phyloP scores from a whole-genome alignment of 2,329 filamentous ascomycete species.

The Pseudocercospora fuligena region DNA sequence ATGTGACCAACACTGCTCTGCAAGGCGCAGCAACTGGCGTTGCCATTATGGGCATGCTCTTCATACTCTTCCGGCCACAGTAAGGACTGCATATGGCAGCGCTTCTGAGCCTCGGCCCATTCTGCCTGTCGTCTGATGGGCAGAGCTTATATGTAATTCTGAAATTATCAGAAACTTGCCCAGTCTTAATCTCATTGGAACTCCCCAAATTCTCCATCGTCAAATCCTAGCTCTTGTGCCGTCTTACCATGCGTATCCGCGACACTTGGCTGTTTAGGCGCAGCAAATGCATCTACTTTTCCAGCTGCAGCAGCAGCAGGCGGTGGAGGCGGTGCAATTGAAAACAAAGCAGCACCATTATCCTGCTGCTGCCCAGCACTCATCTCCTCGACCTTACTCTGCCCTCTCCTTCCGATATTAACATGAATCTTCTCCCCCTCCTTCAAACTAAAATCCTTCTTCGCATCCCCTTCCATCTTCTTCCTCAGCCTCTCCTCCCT shows the following conservation, averaged over 20 bases:
- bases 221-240: conserved; percentile 73
- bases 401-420: conserved; percentile 62
- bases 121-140: neutral
- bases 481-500: conserved; percentile 33
- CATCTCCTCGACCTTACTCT: conserved; percentile 37
- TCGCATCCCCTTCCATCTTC: conserved; percentile 55
- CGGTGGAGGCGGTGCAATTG: conserved; percentile 75
- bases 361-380: conserved; percentile 45
- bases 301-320: conserved; percentile 53
- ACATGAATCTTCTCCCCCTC: conserved; percentile 89
- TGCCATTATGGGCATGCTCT: conserved; percentile 41
- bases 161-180: neutral
- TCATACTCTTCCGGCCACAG: conserved; percentile 40
- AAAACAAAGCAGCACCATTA: conserved; percentile 63
- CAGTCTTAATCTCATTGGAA: conserved; percentile 58
- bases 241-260: conserved; percentile 34
- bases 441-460: conserved; percentile 82
- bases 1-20: conserved; percentile 52
- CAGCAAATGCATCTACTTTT: conserved; percentile 56
- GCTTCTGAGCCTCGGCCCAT: neutral
- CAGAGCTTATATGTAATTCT: neutral
- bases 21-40: conserved; percentile 51
- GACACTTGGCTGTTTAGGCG: conserved; percentile 69
- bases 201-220: conserved; percentile 87
- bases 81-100: conserved; percentile 21